A percentile compares a stretch with the other conserved stretches of the same genome.
Evolutionary conservation across 805 yeast species (phyloP).

Genomic region (Candida silvicultrix): DNA sequence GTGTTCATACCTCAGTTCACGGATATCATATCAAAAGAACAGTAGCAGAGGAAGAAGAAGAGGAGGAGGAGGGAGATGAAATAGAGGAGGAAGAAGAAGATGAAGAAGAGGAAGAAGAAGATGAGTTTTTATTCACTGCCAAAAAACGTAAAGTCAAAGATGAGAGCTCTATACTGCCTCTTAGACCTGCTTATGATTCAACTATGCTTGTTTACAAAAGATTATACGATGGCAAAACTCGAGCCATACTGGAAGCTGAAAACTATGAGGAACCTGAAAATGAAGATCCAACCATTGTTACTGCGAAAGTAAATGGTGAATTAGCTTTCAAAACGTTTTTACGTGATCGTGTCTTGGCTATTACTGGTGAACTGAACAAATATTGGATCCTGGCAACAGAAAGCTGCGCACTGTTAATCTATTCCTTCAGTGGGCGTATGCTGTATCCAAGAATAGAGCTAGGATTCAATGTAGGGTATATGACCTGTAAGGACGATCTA

Average conservation of each 20-base stretch:
- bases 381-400: slow-evolving; percentile 55
- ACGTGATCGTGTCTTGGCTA: slow-evolving; percentile 30
- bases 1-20: slow-evolving; percentile 58
- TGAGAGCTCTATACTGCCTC: slow-evolving; percentile 14
- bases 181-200: slow-evolving; percentile 10
- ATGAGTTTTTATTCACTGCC: slow-evolving; percentile 24
- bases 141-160: slow-evolving; percentile 28
- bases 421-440: slow-evolving; percentile 39
- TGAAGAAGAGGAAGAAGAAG: slow-evolving; percentile 29
- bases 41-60: slow-evolving; percentile 16
- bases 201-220: slow-evolving; percentile 21
- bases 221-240: slow-evolving; percentile 21
- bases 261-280: slow-evolving; percentile 25
- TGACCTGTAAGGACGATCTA: slow-evolving; percentile 27
- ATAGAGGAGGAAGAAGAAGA: slow-evolving; percentile 32
- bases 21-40: slow-evolving; percentile 38
- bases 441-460: slow-evolving; percentile 44
- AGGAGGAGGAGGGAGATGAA: slow-evolving; percentile 21
- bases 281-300: slow-evolving; percentile 30
- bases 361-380: slow-evolving; percentile 32
- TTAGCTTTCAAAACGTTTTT: slow-evolving; percentile 35
- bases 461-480: slow-evolving; percentile 37
- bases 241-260: slow-evolving; percentile 25
- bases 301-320: slow-evolving; percentile 29
- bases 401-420: slow-evolving; percentile 45